Evolutionary conservation across 768 basidiomycete species (phyloP), one percentile per base, ranked within the genome.

Genomic region (Naganishia antarctica): DNA sequence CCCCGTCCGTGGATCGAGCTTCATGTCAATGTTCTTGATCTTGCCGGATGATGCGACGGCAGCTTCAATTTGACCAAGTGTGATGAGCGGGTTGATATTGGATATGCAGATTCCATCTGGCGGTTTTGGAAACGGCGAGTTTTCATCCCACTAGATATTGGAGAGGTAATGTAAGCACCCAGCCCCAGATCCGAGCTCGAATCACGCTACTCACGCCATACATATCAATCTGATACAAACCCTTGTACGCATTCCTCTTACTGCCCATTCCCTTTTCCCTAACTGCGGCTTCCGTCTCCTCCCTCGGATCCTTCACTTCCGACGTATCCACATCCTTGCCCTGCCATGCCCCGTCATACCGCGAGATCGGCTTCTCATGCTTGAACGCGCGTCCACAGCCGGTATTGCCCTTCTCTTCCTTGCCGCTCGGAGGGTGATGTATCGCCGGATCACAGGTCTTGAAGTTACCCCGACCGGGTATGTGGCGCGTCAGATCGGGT

Each of bases 1-100:
- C 3, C 91, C 92, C n/a, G 85, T 90, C 57, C 82, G 81, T 63
- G 83, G 82, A 78, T 94, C 88, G 64, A 88, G 84, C 70, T 91
- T 88, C 12, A 86, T 82, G 63, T 92, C 89, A 63, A 90, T 85
- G 3, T 84, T 82, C 6, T 79, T 62, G 63, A 92, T 79, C 16
- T 79, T 73, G 1, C 91, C 92, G 71, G 87, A 81, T 9, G 78
- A 66, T 5, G 81, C 72, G 71, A 94, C 87, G 71, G 87, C 83
- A 3, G 83, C 81, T 25, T 84, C 83, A 60, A 96, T 84, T 41
- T 83, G 80, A 34, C 82, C 78, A 45, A 82, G 83, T 0, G 89
- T 83, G 2, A 87, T 87, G 28, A 96, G 79, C 0, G 86, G 84
- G 0, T 87, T 85, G 48, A 94, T 79, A 63, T 84, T 83, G 26